phyloP scores from a whole-genome alignment of 2,329 filamentous ascomycete genomes.

The Dothidotthia symphoricarpi region DNA sequence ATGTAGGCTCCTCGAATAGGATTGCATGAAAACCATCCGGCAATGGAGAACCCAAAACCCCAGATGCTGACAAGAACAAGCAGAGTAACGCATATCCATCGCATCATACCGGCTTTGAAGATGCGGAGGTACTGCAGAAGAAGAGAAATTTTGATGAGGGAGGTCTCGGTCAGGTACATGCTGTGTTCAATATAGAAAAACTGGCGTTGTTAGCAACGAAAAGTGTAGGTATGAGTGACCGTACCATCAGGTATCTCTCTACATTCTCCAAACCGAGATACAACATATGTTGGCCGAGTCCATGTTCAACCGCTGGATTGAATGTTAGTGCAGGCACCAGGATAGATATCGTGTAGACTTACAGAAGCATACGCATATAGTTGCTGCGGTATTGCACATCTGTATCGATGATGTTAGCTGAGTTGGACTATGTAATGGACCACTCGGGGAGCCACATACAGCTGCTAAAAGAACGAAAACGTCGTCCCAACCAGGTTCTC shows the following conservation, averaged over 20 bases:
- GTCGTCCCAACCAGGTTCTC: constrained; percentile 41
- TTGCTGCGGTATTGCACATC: constrained; percentile 28
- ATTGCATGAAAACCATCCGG: constrained; percentile 35
- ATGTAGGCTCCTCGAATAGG: constrained; percentile 29
- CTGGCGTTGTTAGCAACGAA: constrained; percentile 8
- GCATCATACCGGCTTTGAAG: constrained; percentile 33
- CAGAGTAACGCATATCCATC: constrained; percentile 26
- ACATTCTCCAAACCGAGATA: constrained; percentile 17
- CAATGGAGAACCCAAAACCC: constrained; percentile 30
- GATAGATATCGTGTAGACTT: constrained; percentile 1
- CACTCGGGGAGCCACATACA: constrained; percentile 17
- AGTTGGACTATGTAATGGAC: no score
- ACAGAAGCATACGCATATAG: constrained; percentile 25
- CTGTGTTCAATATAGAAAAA: constrained; percentile 31
- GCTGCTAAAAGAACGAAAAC: constrained; percentile 30
- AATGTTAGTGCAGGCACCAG: constrained; percentile 5
- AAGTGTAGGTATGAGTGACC: no score
- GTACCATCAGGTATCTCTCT: no score
- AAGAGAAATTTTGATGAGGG: constrained; percentile 38
- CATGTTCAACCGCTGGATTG: constrained; percentile 27
- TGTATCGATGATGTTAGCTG: constrained; percentile 2
- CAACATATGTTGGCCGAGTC: constrained; percentile 36
- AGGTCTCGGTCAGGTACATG: constrained; percentile 31
- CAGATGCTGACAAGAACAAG: constrained; percentile 28
- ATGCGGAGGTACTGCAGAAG: constrained; percentile 41